These are phyloP conservation scores for Dendrothele bispora DNA, from an alignment of 768 basidiomycete genomes.

Conservation along the genomic window DNA sequence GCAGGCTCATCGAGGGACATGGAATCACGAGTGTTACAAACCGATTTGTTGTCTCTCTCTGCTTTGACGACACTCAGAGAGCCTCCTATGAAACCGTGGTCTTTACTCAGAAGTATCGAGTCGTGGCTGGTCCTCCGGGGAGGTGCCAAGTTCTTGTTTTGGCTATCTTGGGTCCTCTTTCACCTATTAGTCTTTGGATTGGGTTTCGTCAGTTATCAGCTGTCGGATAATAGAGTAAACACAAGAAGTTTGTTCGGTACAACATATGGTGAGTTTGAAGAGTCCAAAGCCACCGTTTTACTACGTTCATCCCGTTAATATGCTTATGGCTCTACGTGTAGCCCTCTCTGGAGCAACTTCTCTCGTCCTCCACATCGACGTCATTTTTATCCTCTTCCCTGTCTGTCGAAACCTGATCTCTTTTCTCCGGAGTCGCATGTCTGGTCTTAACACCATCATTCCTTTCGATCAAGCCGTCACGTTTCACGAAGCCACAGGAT, in stretches of 20 bases:
- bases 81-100: no score
- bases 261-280: no score
- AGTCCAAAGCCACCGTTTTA: no score
- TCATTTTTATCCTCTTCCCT: constrained; percentile 90
- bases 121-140: no score
- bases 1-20: no score
- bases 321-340: constrained; percentile 25
- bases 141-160: no score
- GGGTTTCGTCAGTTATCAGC: constrained; percentile 72
- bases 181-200: constrained; percentile 77
- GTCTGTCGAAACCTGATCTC: constrained; percentile 95
- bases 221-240: constrained; percentile 70
- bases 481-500: constrained; percentile 90
- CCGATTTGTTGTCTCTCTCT: no score
- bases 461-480: constrained; percentile 93
- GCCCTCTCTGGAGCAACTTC: constrained; percentile 87
- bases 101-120: no score
- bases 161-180: constrained; percentile 80
- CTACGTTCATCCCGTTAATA: no score
- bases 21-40: no score
- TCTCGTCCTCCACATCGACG: constrained; percentile 86
- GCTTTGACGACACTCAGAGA: no score
- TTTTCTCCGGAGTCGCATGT: constrained; percentile 77
- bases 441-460: constrained; percentile 80
- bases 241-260: constrained; percentile 74